These are phyloP conservation scores for Daldinia sp. DNA, from an alignment of 2,329 filamentous ascomycete genomes.

Conservation along the genomic window DNA sequence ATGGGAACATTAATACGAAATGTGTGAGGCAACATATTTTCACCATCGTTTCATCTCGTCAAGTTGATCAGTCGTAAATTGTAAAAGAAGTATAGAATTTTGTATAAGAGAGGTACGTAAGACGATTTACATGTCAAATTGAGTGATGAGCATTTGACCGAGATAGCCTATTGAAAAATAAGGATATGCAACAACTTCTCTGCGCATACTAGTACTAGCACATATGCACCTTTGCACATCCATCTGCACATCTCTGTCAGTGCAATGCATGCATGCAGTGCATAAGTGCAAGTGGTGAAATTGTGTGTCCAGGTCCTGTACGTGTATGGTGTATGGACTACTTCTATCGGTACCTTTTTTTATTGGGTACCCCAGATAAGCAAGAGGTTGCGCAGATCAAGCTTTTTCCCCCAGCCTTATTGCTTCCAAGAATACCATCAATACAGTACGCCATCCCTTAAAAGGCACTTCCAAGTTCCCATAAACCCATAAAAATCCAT, in stretches of 20 bases:
- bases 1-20: constrained; percentile 12
- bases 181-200: background rate
- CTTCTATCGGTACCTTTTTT: background rate
- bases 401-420: constrained; percentile 9
- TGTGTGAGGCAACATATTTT: constrained; percentile 3
- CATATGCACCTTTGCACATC: background rate
- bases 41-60: constrained; percentile 2
- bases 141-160: constrained; percentile 8
- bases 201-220: background rate
- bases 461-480: constrained; percentile 16
- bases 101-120: background rate
- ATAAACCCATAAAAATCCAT: constrained; percentile 5
- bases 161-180: constrained; percentile 17
- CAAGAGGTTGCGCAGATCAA: background rate
- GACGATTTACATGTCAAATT: constrained; percentile 11
- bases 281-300: no score
- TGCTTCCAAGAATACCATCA: constrained; percentile 8
- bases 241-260: background rate
- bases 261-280: background rate
- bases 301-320: no score
- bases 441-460: constrained; percentile 12
- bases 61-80: background rate
- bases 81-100: background rate
- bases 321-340: background rate
- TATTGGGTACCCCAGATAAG: constrained; percentile 1